A percentile compares a stretch with the other conserved stretches of the same genome.
These are phyloP conservation scores for Boletus rex-veris DNA, from an alignment of 768 basidiomycete species.

Conservation along the genomic window DNA sequence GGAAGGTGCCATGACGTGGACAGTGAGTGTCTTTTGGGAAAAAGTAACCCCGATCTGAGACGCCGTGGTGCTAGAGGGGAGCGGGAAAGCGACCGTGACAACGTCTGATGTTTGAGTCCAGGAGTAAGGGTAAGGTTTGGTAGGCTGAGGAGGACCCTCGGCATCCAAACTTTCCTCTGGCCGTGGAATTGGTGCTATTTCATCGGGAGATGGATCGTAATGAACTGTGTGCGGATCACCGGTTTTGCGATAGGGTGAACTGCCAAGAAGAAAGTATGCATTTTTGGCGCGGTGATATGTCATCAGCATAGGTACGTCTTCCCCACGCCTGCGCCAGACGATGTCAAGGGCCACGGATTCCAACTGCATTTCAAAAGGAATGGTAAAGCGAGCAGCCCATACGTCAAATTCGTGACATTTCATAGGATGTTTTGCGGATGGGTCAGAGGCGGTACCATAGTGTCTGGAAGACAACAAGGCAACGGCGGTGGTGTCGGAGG, in stretches of 20 bases:
- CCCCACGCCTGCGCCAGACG: constrained; percentile 67
- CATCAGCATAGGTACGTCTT: constrained; percentile 63
- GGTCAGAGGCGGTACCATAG: constrained; percentile 32
- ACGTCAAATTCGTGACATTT: constrained; percentile 56
- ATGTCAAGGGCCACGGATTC: constrained; percentile 44
- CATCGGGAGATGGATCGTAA: constrained; percentile 62
- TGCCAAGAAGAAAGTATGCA: constrained; percentile 56
- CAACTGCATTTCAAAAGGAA: constrained; percentile 36
- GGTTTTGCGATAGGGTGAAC: constrained; percentile 49
- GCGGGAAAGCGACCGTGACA: constrained; percentile 77
- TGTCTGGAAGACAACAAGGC: constrained; percentile 59
- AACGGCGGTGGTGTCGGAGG: constrained; percentile 39
- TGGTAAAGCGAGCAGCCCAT: constrained; percentile 54
- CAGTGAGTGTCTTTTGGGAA: constrained; percentile 58
- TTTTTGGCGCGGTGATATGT: constrained; percentile 44
- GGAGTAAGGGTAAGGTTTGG: constrained; percentile 76
- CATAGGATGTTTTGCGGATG: constrained; percentile 17
- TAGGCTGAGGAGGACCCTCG: constrained; percentile 28
- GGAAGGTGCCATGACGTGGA: constrained; percentile 50
- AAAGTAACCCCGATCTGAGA: constrained; percentile 65
- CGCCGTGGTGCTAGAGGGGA: constrained; percentile 68
- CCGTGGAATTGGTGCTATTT: constrained; percentile 68
- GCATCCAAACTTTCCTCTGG: constrained; percentile 52
- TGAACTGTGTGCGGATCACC: constrained; percentile 29
- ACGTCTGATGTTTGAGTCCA: constrained; percentile 90